Evolutionary conservation across 306 rosid genomes (phyloP).

Genomic region (Albizia julibrissin): DNA sequence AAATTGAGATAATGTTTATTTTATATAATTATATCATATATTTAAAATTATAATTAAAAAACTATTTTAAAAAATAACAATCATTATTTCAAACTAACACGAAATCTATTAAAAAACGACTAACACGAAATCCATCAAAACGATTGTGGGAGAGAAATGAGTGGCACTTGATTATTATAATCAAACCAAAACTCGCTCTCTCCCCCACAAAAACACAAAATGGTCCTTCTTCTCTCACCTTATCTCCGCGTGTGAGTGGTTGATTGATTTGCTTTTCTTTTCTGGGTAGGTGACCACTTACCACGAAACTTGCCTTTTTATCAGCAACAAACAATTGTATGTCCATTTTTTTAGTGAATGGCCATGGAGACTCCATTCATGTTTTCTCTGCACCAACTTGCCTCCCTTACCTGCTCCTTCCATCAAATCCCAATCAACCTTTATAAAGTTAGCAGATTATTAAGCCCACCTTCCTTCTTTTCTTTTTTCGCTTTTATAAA

Average conservation of each 20-base stretch:
- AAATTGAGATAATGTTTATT: too few species aligned
- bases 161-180: background rate
- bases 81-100: too few species aligned
- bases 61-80: too few species aligned
- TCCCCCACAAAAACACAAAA: too few species aligned
- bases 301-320: background rate
- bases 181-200: background rate
- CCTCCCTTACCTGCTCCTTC: background rate
- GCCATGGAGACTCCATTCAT: background rate
- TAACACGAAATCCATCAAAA: background rate
- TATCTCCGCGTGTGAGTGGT: too few species aligned
- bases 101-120: too few species aligned
- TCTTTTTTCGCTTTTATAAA: background rate
- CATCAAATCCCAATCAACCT: background rate
- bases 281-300: constrained; percentile 9
- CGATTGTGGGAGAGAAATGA: background rate
- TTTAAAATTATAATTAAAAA: too few species aligned
- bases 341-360: background rate
- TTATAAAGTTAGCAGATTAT: background rate
- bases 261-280: background rate
- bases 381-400: background rate
- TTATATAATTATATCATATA: too few species aligned
- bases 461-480: background rate
- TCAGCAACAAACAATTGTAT: background rate
- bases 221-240: background rate